Percentiles rank a stretch among this genome's conserved stretches.
Evolutionary conservation across 441 rosid species (phyloP).

Genomic region (Brassica hybrid): DNA sequence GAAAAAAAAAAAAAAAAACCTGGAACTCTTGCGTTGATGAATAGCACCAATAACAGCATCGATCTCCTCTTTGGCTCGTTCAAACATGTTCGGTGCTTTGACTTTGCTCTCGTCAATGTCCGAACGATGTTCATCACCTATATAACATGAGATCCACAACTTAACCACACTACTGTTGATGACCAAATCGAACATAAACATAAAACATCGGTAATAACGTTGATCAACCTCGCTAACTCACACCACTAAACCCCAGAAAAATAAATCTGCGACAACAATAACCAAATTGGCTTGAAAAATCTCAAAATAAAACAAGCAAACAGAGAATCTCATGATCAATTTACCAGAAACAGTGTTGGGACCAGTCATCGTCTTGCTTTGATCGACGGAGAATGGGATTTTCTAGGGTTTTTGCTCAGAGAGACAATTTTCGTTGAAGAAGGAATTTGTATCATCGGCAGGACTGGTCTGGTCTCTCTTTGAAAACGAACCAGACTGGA

Average conservation of each 20-base stretch:
- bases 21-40: slow-evolving; percentile 43
- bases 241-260: background rate
- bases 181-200: slow-evolving; percentile 5
- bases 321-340: background rate
- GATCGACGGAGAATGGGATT: too few relatives aligned
- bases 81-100: slow-evolving; percentile 52
- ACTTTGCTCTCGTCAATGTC: slow-evolving; percentile 54
- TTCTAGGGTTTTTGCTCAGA: slow-evolving; percentile 5
- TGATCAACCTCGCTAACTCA: background rate
- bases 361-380: slow-evolving; percentile 33
- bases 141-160: slow-evolving; percentile 12
- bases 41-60: slow-evolving; percentile 61
- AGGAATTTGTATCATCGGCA: background rate
- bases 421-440: slow-evolving; percentile 3
- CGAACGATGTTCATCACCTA: slow-evolving; percentile 26
- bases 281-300: background rate
- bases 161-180: background rate
- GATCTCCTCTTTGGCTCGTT: slow-evolving; percentile 68
- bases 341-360: slow-evolving; percentile 34
- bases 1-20: slow-evolving; percentile 5
- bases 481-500: slow-evolving; percentile 27
- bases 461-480: slow-evolving; percentile 22
- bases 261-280: background rate
- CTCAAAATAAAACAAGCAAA: background rate
- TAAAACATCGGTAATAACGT: background rate